Evolutionary conservation across 768 basidiomycete species (phyloP).

Genomic region (Melanogaster broomeanus): DNA sequence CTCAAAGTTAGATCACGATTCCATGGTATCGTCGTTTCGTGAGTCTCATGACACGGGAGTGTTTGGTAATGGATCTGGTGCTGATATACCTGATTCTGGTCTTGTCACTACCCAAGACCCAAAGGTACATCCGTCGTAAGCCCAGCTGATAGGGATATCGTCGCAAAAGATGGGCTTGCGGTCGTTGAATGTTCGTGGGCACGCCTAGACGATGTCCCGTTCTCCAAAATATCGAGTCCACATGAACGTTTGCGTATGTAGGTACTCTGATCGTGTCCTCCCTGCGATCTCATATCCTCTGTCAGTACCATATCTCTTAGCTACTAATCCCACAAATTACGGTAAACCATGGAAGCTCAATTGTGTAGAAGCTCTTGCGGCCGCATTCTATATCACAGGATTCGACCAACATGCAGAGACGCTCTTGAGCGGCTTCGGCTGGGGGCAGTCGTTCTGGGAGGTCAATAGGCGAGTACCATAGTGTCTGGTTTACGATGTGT

Average conservation of each 20-base stretch:
- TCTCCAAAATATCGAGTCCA: slow-evolving; percentile 89
- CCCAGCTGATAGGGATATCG: slow-evolving; percentile 81
- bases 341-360: slow-evolving; percentile 97
- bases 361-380: slow-evolving; percentile 93
- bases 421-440: slow-evolving; percentile 81
- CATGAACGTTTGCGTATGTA: slow-evolving; percentile 85
- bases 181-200: slow-evolving; percentile 99
- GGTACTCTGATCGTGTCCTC: neutral
- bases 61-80: neutral
- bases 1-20: slow-evolving; percentile 85
- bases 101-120: slow-evolving; percentile 52
- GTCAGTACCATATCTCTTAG: slow-evolving; percentile 91
- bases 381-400: slow-evolving; percentile 92
- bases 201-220: slow-evolving; percentile 91
- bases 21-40: slow-evolving; percentile 94
- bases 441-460: slow-evolving; percentile 86
- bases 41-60: slow-evolving; percentile 35
- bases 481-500: neutral
- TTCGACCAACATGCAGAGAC: slow-evolving; percentile 80
- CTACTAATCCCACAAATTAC: slow-evolving; percentile 97
- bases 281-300: neutral
- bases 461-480: slow-evolving; percentile 65
- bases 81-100: neutral
- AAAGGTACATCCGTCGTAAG: slow-evolving; percentile 79
- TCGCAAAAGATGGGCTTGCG: slow-evolving; percentile 75